These are phyloP conservation scores for Pichia nanzhaoensis DNA, from an alignment of 805 yeast genomes.

Conservation along the genomic window DNA sequence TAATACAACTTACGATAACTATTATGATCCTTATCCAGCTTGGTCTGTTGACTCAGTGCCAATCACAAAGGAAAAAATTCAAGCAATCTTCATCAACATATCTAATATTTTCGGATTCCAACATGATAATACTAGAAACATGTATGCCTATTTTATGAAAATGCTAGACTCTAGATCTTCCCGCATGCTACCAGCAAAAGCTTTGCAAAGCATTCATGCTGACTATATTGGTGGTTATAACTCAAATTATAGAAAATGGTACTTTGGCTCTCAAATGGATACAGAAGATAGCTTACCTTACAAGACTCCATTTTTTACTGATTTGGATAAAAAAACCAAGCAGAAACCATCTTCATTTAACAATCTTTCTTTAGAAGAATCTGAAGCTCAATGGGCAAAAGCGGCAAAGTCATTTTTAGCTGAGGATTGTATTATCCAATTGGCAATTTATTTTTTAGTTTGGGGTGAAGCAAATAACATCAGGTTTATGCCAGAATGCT, in stretches of 20 bases:
- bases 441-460: conserved; percentile 62
- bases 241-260: conserved; percentile 70
- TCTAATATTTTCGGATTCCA: conserved; percentile 62
- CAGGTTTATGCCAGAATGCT: conserved; percentile 83
- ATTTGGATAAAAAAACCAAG: conserved; percentile 27
- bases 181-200: conserved; percentile 49
- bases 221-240: conserved; percentile 70
- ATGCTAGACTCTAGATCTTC: conserved; percentile 64
- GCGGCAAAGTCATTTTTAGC: conserved; percentile 46
- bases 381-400: conserved; percentile 44
- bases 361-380: conserved; percentile 32
- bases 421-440: conserved; percentile 51
- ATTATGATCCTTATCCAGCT: conserved; percentile 47
- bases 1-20: conserved; percentile 36
- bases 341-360: conserved; percentile 9
- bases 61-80: conserved; percentile 47
- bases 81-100: conserved; percentile 46
- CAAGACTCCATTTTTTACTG: conserved; percentile 32
- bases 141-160: conserved; percentile 58
- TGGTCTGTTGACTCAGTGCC: conserved; percentile 44
- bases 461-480: conserved; percentile 92
- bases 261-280: conserved; percentile 67
- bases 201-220: conserved; percentile 57
- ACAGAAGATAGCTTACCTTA: conserved; percentile 29
- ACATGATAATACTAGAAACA: conserved; percentile 53